Evolutionary conservation across 345 rosid species (phyloP).

Genomic region (Moricandia moricandioides): DNA sequence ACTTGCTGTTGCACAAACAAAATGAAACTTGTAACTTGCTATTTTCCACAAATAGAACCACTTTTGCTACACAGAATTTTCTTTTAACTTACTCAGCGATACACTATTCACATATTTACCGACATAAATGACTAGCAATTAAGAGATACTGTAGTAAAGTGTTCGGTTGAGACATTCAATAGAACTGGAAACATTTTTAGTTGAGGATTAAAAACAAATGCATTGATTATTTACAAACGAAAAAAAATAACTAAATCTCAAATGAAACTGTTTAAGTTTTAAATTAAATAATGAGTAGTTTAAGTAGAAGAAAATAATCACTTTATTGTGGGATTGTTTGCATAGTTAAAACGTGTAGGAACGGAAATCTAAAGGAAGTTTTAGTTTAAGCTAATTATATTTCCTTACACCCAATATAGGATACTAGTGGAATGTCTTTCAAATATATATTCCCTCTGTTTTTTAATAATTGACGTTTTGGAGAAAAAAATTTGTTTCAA

Average conservation of each 20-base stretch:
- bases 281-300: neutral
- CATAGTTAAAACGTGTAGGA: neutral
- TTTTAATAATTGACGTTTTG: neutral
- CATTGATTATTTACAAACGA: neutral
- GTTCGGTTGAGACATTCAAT: neutral
- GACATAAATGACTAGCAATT: neutral
- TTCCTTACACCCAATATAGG: neutral
- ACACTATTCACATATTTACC: neutral
- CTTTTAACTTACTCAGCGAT: slow-evolving; percentile 6
- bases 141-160: neutral
- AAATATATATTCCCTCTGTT: no score
- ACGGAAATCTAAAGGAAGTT: neutral
- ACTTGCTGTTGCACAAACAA: neutral
- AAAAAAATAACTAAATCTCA: neutral
- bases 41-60: neutral
- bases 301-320: neutral
- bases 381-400: neutral
- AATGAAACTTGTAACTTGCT: neutral
- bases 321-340: neutral
- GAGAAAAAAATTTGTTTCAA: no score
- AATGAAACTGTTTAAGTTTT: neutral
- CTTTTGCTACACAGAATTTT: neutral
- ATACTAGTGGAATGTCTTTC: neutral
- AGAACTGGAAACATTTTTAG: neutral
- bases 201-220: neutral